Evolutionary conservation across 108 stramenopile genomes (phyloP).

Genomic region (Epithemia pelagica): DNA sequence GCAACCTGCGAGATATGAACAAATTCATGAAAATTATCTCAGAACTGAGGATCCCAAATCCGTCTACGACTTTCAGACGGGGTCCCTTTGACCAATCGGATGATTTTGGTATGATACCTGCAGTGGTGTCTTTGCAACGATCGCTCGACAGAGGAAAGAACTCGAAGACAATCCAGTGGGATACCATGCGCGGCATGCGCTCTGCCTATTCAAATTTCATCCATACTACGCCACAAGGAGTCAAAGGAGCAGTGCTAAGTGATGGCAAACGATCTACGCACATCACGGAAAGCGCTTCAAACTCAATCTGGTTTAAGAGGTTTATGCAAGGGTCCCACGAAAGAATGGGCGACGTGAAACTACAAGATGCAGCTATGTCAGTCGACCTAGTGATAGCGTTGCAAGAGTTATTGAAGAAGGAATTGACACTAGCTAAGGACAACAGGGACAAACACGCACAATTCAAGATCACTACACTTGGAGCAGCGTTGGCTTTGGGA

Average conservation of each 20-base stretch:
- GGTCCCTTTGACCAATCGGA: constrained; percentile 3
- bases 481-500: neutral
- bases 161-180: constrained; percentile 14
- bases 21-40: neutral
- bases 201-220: neutral
- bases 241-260: constrained; percentile 1
- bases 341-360: constrained; percentile 14
- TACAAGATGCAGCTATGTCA: constrained; percentile 6
- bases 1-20: neutral
- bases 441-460: neutral
- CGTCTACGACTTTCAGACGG: neutral
- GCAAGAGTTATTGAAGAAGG: neutral
- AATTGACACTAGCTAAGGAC: neutral
- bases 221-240: constrained; percentile 11
- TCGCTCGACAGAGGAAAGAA: constrained; percentile 20
- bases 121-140: constrained; percentile 20
- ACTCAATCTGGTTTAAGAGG: constrained; percentile 6
- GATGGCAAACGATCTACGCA: neutral
- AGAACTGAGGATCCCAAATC: neutral
- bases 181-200: constrained; percentile 17
- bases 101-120: constrained; percentile 20
- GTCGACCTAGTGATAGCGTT: constrained; percentile 7
- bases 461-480: neutral
- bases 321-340: constrained; percentile 10
- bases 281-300: neutral